phyloP scores from a whole-genome alignment of 106 monocot genomes.

The Ottelia alismoides region DNA sequence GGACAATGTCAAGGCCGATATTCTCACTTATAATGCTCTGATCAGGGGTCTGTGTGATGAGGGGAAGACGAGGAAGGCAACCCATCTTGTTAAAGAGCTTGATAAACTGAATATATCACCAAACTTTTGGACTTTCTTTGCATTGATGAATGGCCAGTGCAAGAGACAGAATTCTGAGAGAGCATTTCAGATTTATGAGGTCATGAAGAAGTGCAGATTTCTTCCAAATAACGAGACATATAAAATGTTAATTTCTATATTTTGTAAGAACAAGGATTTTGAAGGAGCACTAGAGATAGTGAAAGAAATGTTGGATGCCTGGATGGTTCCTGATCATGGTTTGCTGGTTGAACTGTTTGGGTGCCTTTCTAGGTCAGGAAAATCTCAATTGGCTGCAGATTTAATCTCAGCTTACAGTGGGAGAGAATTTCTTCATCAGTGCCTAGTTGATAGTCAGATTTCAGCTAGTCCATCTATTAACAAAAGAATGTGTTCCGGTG shows the following conservation, averaged over 20 bases:
- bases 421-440: constrained; percentile 27
- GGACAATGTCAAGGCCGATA: constrained; percentile 42
- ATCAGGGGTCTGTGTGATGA: constrained; percentile 76
- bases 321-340: constrained; percentile 39
- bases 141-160: constrained; percentile 69
- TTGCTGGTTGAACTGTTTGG: constrained; percentile 41
- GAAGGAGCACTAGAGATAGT: constrained; percentile 59
- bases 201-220: constrained; percentile 61
- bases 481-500: too few species aligned
- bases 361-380: constrained; percentile 33
- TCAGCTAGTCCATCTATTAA: too few species aligned
- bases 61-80: constrained; percentile 87
- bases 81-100: constrained; percentile 48
- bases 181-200: constrained; percentile 73
- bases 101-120: constrained; percentile 33
- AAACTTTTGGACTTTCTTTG: constrained; percentile 61
- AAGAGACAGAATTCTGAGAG: constrained; percentile 87
- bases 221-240: constrained; percentile 42
- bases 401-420: constrained; percentile 21
- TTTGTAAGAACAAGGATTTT: constrained; percentile 64
- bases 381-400: constrained; percentile 12
- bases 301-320: constrained; percentile 58
- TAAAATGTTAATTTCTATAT: constrained; percentile 46
- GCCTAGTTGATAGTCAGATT: too few species aligned
- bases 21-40: constrained; percentile 68